A percentile compares a stretch with the other conserved stretches of the same genome.
Conservation (phyloP, 1,139 yeast species). For the Wickerhamomyces sp. region DNA sequence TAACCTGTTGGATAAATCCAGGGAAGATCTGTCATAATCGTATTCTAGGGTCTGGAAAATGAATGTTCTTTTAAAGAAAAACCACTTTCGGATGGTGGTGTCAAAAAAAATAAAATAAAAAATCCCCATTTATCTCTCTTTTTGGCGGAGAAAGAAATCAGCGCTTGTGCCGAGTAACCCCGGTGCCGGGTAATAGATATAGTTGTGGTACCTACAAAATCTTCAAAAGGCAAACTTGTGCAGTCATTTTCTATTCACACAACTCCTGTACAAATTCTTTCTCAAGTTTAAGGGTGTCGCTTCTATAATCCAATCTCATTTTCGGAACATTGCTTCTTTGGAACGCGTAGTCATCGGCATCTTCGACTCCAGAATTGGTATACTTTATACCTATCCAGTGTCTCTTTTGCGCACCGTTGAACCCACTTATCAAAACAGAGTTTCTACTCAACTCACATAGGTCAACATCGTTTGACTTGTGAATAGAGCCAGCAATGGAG, state of each 20-base stretch:
- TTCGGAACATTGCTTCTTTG: conserved; percentile 23
- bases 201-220: too few relatives aligned
- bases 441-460: conserved; percentile 22
- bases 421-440: conserved; percentile 22
- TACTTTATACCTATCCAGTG: conserved; percentile 25
- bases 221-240: too few relatives aligned
- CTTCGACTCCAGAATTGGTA: conserved; percentile 3
- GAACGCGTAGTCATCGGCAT: conserved; percentile 20
- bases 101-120: too few relatives aligned
- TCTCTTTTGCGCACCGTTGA: conserved; percentile 16
- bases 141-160: too few relatives aligned
- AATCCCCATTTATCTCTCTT: too few relatives aligned
- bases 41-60: too few relatives aligned
- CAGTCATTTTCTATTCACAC: too few relatives aligned
- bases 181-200: too few relatives aligned
- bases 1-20: conserved; percentile 63
- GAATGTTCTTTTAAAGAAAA: too few relatives aligned
- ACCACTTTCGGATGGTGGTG: too few relatives aligned
- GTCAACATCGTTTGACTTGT: conserved; percentile 21
- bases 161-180: too few relatives aligned
- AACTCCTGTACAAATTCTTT: conserved; percentile 13
- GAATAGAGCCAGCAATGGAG: conserved; percentile 21
- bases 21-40: too few relatives aligned
- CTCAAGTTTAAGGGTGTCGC: conserved; percentile 18
- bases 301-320: conserved; percentile 22